Base-by-base conservation (phyloP, 2,329 filamentous ascomycete species). In the Cercospora sojina region DNA sequence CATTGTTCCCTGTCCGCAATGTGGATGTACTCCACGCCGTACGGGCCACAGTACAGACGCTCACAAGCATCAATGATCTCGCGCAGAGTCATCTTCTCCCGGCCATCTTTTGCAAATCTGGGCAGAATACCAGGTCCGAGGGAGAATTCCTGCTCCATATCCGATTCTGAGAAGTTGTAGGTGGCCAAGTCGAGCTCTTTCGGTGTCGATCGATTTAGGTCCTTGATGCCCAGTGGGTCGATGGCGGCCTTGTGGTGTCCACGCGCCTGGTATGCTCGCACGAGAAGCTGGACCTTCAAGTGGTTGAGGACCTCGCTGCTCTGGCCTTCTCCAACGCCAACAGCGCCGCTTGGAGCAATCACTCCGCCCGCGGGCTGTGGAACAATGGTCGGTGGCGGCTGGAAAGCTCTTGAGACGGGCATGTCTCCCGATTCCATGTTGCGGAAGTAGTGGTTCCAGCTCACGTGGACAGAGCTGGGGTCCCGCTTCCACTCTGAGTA, bases 351-450 rank as follows among this genome's bases (percentile, higher is more conserved):
- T 70, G 91, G 85, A 70, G 86, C 86, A 65, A 91, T 89, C 55
- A 95, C 88, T 73, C 91, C 91, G 69, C 91, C 92, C 53, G 90
- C 88, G 61, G 92, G 90, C 72, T 88, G 87, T 64, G 93, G 92
- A 60, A 98, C 90, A 73, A 99, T 88, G 73, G 91, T 97, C 16
- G 95, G 95, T 56, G 95, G 95, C 72, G 95, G 93, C 72, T 93
- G 93, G 85, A 99, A 99, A 74, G 95, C 95, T 82, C 96, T 91
- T 70, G 94, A 95, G 78, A 96, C 92, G 78, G 94, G 94, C 92
- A 99, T 98, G 77, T 95, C 91, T 79, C 95, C 95, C 72, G 88
- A 91, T 85, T 99, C 95, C 91, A 99, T 97, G 83, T 99, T 99
- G 83, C 90, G 92, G 87, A 99, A 99, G 87, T 99, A 99, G 78